Evolutionary conservation across 441 rosid genomes (phyloP).

Genomic region (Daphne laureola): DNA sequence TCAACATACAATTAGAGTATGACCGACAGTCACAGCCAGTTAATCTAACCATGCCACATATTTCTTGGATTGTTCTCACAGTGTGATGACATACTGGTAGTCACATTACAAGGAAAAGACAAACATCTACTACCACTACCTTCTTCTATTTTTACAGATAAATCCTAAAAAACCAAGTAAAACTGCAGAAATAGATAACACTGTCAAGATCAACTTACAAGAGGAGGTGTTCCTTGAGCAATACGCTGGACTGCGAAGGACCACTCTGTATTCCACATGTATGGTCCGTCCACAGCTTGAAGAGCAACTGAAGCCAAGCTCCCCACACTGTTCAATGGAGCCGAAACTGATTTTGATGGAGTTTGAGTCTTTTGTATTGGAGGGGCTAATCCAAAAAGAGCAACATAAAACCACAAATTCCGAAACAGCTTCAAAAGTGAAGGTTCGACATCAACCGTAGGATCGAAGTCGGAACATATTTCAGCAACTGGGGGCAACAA

Average conservation of each 20-base stretch:
- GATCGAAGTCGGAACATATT: slow-evolving; percentile 95
- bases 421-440: slow-evolving; percentile 93
- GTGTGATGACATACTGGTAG: too few relatives aligned
- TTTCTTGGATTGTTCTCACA: too few relatives aligned
- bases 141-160: too few relatives aligned
- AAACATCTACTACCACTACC: too few relatives aligned
- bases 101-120: too few relatives aligned
- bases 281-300: slow-evolving; percentile 96
- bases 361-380: slow-evolving; percentile 60
- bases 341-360: slow-evolving; percentile 64
- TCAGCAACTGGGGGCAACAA: slow-evolving; percentile 97
- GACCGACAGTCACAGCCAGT: too few relatives aligned
- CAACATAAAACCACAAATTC: slow-evolving; percentile 96
- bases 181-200: slow-evolving; percentile 11
- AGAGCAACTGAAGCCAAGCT: slow-evolving; percentile 65
- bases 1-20: too few relatives aligned
- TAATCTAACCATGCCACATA: too few relatives aligned
- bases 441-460: slow-evolving; percentile 79
- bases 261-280: slow-evolving; percentile 90
- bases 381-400: slow-evolving; percentile 97
- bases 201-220: slow-evolving; percentile 57
- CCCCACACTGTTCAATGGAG: slow-evolving; percentile 64
- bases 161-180: not conserved
- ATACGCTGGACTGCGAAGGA: slow-evolving; percentile 79
- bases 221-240: slow-evolving; percentile 99